Conservation (phyloP, 345 rosid genomes). For the Trapa incisa region DNA sequence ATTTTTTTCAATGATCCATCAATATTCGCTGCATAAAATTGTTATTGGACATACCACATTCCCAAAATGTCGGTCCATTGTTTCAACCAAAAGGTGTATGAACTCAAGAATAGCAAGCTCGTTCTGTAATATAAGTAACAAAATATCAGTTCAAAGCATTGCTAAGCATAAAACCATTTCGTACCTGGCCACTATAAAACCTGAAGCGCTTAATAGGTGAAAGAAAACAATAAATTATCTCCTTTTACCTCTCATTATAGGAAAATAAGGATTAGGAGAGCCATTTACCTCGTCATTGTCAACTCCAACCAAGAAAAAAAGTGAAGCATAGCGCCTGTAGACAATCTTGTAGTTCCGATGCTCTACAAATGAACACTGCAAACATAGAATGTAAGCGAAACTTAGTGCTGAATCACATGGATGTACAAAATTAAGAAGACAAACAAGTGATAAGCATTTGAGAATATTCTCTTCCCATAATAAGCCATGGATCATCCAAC, state of each 20-base stretch:
- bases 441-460: neutral
- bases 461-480: neutral
- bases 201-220: neutral
- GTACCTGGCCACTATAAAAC: neutral
- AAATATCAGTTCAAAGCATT: too few relatives aligned
- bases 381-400: neutral
- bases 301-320: slow-evolving; percentile 92
- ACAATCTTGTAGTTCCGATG: slow-evolving; percentile 97
- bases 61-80: slow-evolving; percentile 97
- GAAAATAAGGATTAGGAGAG: neutral
- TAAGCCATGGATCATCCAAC: neutral
- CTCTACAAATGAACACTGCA: slow-evolving; percentile 94
- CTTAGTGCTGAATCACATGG: neutral
- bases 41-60: slow-evolving; percentile 53
- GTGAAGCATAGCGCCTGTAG: slow-evolving; percentile 85
- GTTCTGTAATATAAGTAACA: slow-evolving; percentile 25
- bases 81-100: slow-evolving; percentile 90
- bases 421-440: neutral
- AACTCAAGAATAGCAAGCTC: slow-evolving; percentile 92
- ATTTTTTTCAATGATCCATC: neutral
- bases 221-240: neutral
- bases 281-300: slow-evolving; percentile 78
- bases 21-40: neutral
- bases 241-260: too few relatives aligned
- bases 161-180: too few relatives aligned